Conservation (phyloP, 2,329 filamentous ascomycete species). For the Fusarium buxicola region DNA sequence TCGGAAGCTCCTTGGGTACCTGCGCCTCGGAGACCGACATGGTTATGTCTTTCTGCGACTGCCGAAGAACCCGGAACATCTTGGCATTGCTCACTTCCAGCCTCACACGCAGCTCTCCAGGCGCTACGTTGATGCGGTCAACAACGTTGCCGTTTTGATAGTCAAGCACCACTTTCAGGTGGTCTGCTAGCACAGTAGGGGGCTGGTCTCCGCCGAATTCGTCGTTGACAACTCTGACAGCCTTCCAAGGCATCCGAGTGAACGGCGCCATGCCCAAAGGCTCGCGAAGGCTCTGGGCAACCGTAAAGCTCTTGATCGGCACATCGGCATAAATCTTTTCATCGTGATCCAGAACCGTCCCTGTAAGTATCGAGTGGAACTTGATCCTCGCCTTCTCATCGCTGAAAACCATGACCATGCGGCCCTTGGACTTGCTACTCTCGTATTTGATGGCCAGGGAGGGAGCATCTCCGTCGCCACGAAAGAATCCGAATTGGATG, state of each 20-base stretch:
- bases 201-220: conserved; percentile 69
- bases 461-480: conserved; percentile 76
- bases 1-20: conserved; percentile 69
- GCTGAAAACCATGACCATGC: conserved; percentile 81
- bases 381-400: conserved; percentile 76
- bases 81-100: conserved; percentile 72
- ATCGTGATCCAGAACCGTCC: conserved; percentile 73
- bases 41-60: conserved; percentile 81
- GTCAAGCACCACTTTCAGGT: conserved; percentile 79
- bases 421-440: conserved; percentile 72
- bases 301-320: conserved; percentile 71
- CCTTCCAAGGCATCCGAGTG: conserved; percentile 71
- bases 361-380: conserved; percentile 79
- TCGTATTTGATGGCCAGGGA: conserved; percentile 78
- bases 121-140: conserved; percentile 84
- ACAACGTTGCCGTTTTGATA: conserved; percentile 82
- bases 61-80: conserved; percentile 74
- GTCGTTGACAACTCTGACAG: conserved; percentile 77
- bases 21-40: conserved; percentile 78
- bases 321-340: conserved; percentile 80
- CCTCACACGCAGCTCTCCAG: conserved; percentile 77
- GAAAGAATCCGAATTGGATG: conserved; percentile 81
- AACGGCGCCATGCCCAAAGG: conserved; percentile 63
- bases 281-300: conserved; percentile 66
- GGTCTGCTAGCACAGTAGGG: conserved; percentile 80